phyloP scores from a whole-genome alignment of 1,284 basidiomycete species.

The Trametes polyzona region DNA sequence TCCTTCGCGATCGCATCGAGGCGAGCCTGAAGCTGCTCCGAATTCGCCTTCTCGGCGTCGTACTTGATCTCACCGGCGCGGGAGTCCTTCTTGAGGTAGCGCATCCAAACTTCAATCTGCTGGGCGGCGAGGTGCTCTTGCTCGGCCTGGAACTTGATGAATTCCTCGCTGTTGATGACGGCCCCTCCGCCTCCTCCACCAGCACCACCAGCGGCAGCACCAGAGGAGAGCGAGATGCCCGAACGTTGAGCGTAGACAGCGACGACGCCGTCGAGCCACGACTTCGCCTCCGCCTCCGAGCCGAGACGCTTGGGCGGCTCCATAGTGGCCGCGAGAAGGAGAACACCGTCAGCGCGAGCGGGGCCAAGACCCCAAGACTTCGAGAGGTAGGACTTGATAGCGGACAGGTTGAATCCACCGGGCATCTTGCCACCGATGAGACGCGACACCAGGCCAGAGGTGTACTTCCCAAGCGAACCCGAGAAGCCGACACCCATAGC shows the following conservation, averaged over 20 bases:
- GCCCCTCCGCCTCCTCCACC: slow-evolving; percentile 73
- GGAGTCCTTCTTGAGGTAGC: slow-evolving; percentile 93
- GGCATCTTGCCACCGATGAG: slow-evolving; percentile 97
- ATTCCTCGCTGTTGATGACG: slow-evolving; percentile 97
- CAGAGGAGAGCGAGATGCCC: slow-evolving; percentile 82
- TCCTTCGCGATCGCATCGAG: slow-evolving; percentile 89
- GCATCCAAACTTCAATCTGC: slow-evolving; percentile 95
- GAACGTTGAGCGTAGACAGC: slow-evolving; percentile 84
- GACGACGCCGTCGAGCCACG: slow-evolving; percentile 91
- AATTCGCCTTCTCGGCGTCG: slow-evolving; percentile 82
- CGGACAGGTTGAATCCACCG: slow-evolving; percentile 95
- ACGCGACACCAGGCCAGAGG: slow-evolving; percentile 89
- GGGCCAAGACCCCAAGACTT: slow-evolving; percentile 96
- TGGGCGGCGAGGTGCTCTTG: slow-evolving; percentile 93
- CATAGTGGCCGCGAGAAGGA: slow-evolving; percentile 88
- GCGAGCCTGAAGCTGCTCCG: slow-evolving; percentile 78
- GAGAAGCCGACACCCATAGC: slow-evolving; percentile 83
- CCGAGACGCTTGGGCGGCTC: slow-evolving; percentile 95
- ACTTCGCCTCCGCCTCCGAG: slow-evolving; percentile 90
- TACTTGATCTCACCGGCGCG: slow-evolving; percentile 89
- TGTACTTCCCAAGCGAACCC: slow-evolving; percentile 94
- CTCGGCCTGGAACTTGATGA: slow-evolving; percentile 93
- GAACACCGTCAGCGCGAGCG: slow-evolving; percentile 86
- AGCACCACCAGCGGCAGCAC: slow-evolving; percentile 63
- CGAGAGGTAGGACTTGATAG: slow-evolving; percentile 88